These are phyloP conservation scores for Neoarthrinium moseri DNA, from an alignment of 2,329 filamentous ascomycete genomes.

Conservation along the genomic window DNA sequence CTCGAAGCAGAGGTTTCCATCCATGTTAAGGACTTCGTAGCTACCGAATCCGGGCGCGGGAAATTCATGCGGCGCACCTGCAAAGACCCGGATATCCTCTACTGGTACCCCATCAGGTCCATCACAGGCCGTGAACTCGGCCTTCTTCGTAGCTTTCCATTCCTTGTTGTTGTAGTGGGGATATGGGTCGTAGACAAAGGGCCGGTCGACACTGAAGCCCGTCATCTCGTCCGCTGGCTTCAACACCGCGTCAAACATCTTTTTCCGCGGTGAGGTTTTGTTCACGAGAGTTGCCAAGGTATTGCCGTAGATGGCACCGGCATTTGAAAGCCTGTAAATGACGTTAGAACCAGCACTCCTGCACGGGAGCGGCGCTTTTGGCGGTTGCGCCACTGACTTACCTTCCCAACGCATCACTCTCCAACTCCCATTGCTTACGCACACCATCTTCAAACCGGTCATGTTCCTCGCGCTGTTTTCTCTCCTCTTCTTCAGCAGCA, in stretches of 20 bases:
- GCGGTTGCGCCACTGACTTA: slow-evolving; percentile 20
- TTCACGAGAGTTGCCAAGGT: slow-evolving; percentile 47
- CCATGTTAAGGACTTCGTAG: slow-evolving; percentile 58
- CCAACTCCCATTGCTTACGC: slow-evolving; percentile 35
- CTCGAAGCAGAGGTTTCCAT: slow-evolving; percentile 65
- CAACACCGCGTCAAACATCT: slow-evolving; percentile 28
- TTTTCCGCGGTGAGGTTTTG: slow-evolving; percentile 28
- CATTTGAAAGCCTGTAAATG: slow-evolving; percentile 37
- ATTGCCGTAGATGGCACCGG: slow-evolving; percentile 56
- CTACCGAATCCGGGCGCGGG: slow-evolving; percentile 63
- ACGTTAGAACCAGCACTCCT: too few species aligned
- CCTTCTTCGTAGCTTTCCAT: slow-evolving; percentile 54
- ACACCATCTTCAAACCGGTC: slow-evolving; percentile 30
- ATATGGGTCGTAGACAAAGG: slow-evolving; percentile 67
- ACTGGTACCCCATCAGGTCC: slow-evolving; percentile 60
- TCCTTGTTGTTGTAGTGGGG: slow-evolving; percentile 64
- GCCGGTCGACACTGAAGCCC: slow-evolving; percentile 43
- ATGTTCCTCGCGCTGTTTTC: slow-evolving; percentile 29
- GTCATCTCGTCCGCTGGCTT: slow-evolving; percentile 29
- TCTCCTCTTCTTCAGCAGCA: background rate
- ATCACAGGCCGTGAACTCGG: slow-evolving; percentile 61
- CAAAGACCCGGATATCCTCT: slow-evolving; percentile 65
- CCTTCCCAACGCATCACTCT: slow-evolving; percentile 34
- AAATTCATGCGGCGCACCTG: slow-evolving; percentile 57
- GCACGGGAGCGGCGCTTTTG: too few species aligned